phyloP scores from a whole-genome alignment of 2,329 filamentous ascomycete genomes.

The Arthrobotrys sinensis region DNA sequence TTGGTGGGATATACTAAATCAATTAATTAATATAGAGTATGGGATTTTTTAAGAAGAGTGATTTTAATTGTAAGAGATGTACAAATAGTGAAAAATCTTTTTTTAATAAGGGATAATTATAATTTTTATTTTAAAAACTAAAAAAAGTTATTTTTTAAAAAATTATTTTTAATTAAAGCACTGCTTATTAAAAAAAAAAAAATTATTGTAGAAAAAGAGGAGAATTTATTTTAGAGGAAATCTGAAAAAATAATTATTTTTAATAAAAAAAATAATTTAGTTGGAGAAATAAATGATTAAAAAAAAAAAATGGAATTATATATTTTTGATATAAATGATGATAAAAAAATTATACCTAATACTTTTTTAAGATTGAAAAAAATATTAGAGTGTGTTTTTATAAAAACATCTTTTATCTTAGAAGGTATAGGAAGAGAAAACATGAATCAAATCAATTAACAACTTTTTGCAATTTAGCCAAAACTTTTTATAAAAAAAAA shows the following conservation, averaged over 20 bases:
- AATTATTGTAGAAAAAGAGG: not conserved
- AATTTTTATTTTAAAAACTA: conserved; percentile 25
- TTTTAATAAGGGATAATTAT: conserved; percentile 19
- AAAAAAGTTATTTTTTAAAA: conserved; percentile 33
- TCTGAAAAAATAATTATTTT: not conserved
- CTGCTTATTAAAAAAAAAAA: not conserved
- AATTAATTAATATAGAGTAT: too few species aligned
- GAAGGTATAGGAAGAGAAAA: not conserved
- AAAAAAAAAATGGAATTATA: not conserved
- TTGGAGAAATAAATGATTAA: not conserved
- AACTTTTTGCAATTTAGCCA: conserved; percentile 31
- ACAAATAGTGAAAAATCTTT: too few species aligned
- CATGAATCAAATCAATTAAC: not conserved
- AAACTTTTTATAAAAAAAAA: too few species aligned
- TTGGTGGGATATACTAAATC: conserved; percentile 5
- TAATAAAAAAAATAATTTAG: not conserved
- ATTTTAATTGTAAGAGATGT: too few species aligned
- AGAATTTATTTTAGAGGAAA: too few species aligned
- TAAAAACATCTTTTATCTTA: not conserved
- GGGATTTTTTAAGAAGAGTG: too few species aligned
- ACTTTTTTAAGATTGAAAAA: not conserved
- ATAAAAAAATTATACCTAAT: not conserved
- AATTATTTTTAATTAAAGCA: conserved; percentile 15
- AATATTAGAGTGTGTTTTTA: not conserved
- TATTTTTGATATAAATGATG: too few species aligned